Conservation (phyloP, 1,139 yeast species). For the Suhomyces chickasaworum region DNA sequence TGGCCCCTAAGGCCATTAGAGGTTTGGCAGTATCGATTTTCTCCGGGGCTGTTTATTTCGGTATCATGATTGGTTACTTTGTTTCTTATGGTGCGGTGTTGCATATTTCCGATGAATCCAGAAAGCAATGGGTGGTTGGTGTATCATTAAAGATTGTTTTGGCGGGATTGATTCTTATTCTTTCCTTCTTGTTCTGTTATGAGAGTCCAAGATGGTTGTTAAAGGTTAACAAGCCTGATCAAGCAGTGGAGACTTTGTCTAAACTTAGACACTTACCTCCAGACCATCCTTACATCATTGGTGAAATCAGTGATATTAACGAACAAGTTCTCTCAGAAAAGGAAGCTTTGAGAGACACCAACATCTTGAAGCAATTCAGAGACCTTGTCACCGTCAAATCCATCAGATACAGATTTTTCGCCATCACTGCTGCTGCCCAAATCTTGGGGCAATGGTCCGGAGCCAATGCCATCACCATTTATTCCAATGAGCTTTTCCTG, state of each 20-base stretch:
- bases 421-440: slow-evolving; percentile 46
- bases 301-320: slow-evolving; percentile 55
- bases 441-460: slow-evolving; percentile 65
- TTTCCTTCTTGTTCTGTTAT: slow-evolving; percentile 38
- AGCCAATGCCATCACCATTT: slow-evolving; percentile 51
- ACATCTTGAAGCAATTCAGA: slow-evolving; percentile 28
- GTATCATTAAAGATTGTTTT: slow-evolving; percentile 36
- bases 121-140: slow-evolving; percentile 38
- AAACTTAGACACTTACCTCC: slow-evolving; percentile 51
- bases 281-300: slow-evolving; percentile 53
- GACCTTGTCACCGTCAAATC: slow-evolving; percentile 40
- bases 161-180: slow-evolving; percentile 43
- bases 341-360: slow-evolving; percentile 34
- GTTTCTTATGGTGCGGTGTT: slow-evolving; percentile 46
- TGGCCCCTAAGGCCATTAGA: slow-evolving; percentile 54
- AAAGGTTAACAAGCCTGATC: slow-evolving; percentile 37
- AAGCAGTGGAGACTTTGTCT: slow-evolving; percentile 40
- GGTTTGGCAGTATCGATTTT: slow-evolving; percentile 53
- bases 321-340: slow-evolving; percentile 45
- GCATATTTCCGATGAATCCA: slow-evolving; percentile 31
- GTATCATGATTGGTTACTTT: slow-evolving; percentile 55
- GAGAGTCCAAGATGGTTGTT: slow-evolving; percentile 53
- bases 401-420: slow-evolving; percentile 48
- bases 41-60: slow-evolving; percentile 58
- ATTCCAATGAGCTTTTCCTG: slow-evolving; percentile 55